Base-by-base conservation (phyloP, 345 rosid species). In the Rubroshorea leprosula region DNA sequence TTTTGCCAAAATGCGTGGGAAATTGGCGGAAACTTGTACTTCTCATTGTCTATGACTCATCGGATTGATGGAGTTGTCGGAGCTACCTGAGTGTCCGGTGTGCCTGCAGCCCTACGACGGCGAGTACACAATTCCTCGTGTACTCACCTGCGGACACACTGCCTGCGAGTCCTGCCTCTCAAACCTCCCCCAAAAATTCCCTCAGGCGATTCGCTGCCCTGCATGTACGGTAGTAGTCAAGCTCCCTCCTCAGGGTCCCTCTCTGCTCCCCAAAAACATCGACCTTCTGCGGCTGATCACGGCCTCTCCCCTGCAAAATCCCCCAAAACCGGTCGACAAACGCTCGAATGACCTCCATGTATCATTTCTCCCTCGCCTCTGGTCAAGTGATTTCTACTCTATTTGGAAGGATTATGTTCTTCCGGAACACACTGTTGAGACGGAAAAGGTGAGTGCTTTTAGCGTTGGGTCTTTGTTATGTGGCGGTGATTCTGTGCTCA, bases 221-320 rank as follows among this genome's bases (percentile, higher is more conserved):
- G 90, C 87, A 15, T 92, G 95, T 64, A 86, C 83, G 18, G 93
- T 83, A 19, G 84, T 92, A 66, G 89, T 89, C 81, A 88, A 84
- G 69, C 76, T 60, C 66, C 90, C 93, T 5, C 63, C 73, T n/a
- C 78, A 74, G 21, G 93, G 92, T n/a, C 90, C 95, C 60, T 49
- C 84, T 14, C 56, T 74, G 54, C 87, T 90, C 63, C 95, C 95
- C 62, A 90, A 83, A 68, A 90, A 90, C 76, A 84, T 90, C 70
- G 96, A 90, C 56, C 85, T 83, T 25, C 89, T 87, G 63, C 73
- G 91, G 45, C 51, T 80, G 5, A 65, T 83, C 62, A 62, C 68
- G 21, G 51, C 68, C 5, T 69, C 70, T 0, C 23, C 31, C 31
- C 12, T 17, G 14, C 13, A 21, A 18, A 11, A 23, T 27, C 57